Base-by-base conservation (phyloP, 257 asterid genomes). In the Nicotiana sylvestris region DNA sequence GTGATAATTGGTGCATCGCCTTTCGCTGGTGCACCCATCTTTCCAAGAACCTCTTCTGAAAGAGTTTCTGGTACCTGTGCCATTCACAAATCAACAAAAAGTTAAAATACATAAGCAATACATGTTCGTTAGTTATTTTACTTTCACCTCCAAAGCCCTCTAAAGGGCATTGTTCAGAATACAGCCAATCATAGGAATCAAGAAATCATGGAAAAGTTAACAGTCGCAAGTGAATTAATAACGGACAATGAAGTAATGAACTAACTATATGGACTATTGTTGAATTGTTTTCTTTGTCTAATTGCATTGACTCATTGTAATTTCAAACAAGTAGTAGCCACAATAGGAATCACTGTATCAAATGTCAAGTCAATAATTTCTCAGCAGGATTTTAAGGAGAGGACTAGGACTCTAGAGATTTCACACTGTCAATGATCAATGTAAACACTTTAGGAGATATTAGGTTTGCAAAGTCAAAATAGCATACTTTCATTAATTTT, bases 11-110 rank as follows among this genome's bases (percentile, higher is more conserved):
- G 92, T 1, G 78, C 91, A 6, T 89, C 94, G 3, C 86, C 82
- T 91, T 92, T 92, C 0, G 92, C 87, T 62, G 94, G 94, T 25
- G 89, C 96, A 0, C 90, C 82, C 91, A 92, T 87, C 86, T 89
- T 92, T 3, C 43, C 90, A 11, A 92, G 94, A 84, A 89, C 27
- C 68, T 90, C 96, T 0, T 79, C 84, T 1, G 96, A 74, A 12
- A 92, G 93, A 30, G 89, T 92, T 72, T 92, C 96, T 0, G 94
- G 90, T 0, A 90, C 95, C 95, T 90, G 83, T 61, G 66, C 79
- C 77, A 66, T 46, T 81, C 18, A 21, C 57, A 69, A 43, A 69
- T 21, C 78, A 69, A 72, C 37, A 49, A 72, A 43, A 9, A 9
- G 12, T 2, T 15, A 5, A 17, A 74, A 49, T n/a, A 74, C 80